Percentiles rank a stretch among this genome's conserved stretches.
These are phyloP conservation scores for Stachybotrys elegans DNA, from an alignment of 2,329 filamentous ascomycete genomes.

Conservation along the genomic window DNA sequence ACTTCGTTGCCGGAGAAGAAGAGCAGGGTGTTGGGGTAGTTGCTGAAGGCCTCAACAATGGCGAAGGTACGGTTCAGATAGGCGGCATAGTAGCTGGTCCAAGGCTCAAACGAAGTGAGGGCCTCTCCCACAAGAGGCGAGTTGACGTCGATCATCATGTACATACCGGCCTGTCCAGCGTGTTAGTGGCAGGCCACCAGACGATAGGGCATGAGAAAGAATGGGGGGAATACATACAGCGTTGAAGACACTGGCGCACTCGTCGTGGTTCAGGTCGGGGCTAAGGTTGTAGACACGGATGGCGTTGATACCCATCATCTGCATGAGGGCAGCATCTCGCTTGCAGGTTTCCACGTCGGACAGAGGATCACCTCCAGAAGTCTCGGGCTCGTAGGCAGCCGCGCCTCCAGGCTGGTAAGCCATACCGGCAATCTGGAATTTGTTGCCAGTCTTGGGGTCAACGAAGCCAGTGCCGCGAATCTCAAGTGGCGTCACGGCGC, in stretches of 20 bases:
- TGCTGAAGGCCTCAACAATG: conserved; percentile 61
- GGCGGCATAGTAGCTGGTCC: conserved; percentile 52
- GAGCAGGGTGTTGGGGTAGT: conserved; percentile 61
- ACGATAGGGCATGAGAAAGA: neutral
- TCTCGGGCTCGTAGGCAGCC: conserved; percentile 52
- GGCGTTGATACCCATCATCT: conserved; percentile 59
- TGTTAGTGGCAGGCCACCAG: conserved; percentile 5
- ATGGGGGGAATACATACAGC: conserved; percentile 30
- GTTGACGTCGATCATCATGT: conserved; percentile 66
- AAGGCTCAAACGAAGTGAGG: conserved; percentile 49
- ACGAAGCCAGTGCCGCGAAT: conserved; percentile 55
- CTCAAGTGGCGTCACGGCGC: conserved; percentile 53
- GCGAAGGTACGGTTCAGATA: conserved; percentile 65
- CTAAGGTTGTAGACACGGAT: conserved; percentile 67
- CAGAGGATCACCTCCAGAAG: conserved; percentile 50
- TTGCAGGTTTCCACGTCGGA: conserved; percentile 53
- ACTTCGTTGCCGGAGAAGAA: conserved; percentile 81
- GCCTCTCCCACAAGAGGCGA: conserved; percentile 56
- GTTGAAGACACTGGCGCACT: conserved; percentile 64
- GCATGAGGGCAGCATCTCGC: conserved; percentile 62
- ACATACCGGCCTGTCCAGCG: conserved; percentile 51
- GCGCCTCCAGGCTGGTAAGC: conserved; percentile 67
- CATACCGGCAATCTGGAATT: conserved; percentile 62
- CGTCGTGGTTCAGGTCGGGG: conserved; percentile 61
- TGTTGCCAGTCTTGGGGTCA: conserved; percentile 52